A percentile compares a stretch with the other conserved stretches of the same genome.
These are phyloP conservation scores for Cryphonectria radicalis DNA, from an alignment of 2,329 filamentous ascomycete genomes.

Conservation along the genomic window DNA sequence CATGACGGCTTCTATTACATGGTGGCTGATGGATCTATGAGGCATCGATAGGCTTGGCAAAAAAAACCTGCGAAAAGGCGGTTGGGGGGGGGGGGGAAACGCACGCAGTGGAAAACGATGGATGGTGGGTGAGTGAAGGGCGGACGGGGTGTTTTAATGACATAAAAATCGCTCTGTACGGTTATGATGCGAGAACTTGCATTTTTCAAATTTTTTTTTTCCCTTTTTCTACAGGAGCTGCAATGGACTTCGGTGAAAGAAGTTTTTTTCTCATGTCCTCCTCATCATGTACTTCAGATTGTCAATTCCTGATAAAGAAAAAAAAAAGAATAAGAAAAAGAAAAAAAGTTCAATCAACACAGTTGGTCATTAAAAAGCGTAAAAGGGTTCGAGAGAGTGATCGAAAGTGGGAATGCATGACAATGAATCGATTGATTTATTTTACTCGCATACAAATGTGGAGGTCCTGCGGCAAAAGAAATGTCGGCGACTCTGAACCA, in stretches of 20 bases:
- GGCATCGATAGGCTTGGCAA: background rate
- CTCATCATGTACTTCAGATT: constrained; percentile 1
- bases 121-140: background rate
- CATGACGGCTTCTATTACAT: background rate
- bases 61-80: background rate
- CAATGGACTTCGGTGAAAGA: background rate
- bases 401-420: background rate
- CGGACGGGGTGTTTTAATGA: background rate
- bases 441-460: background rate
- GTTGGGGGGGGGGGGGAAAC: no score
- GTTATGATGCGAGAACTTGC: background rate
- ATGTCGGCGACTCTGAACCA: background rate
- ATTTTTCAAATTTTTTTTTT: background rate
- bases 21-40: background rate
- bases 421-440: background rate
- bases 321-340: background rate
- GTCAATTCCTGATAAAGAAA: background rate
- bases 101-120: background rate
- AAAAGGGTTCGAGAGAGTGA: background rate
- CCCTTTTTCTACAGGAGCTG: background rate
- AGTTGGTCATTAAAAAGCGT: no score
- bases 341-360: constrained; percentile 14
- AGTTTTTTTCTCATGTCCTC: constrained; percentile 2
- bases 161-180: background rate
- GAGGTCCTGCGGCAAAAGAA: background rate